Evolutionary conservation across 177 flowering plant species (phyloP).

Genomic region (Vitis hybrid): DNA sequence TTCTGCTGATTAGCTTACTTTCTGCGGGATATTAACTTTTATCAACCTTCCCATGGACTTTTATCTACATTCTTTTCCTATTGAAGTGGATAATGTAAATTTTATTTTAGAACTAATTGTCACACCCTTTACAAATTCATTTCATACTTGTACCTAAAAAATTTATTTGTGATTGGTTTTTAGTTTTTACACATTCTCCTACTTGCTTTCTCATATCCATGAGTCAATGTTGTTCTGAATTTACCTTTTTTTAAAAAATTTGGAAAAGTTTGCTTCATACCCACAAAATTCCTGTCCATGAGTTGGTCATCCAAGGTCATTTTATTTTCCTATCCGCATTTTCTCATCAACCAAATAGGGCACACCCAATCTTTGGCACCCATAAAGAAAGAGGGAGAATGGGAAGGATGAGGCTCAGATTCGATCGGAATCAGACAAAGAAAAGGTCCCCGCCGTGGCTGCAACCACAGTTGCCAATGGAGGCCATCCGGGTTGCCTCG

Average conservation of each 20-base stretch:
- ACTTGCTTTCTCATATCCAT: no score
- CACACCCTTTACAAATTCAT: neutral
- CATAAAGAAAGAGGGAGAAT: no score
- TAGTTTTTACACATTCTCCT: no score
- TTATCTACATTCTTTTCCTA: neutral
- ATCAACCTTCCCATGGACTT: neutral
- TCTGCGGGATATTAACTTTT: constrained; percentile 7
- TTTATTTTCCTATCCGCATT: no score
- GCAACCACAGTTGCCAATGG: constrained; percentile 5
- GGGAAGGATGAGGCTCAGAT: constrained; percentile 1
- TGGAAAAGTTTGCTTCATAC: no score
- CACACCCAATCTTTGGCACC: no score
- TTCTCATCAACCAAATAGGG: no score
- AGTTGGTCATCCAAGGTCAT: no score
- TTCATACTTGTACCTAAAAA: neutral
- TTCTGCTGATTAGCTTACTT: constrained; percentile 22
- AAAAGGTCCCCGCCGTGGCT: constrained; percentile 4
- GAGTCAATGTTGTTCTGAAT: no score
- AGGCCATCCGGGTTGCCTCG: neutral
- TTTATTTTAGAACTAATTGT: neutral
- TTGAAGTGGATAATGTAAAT: neutral
- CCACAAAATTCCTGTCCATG: no score
- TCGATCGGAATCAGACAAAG: constrained; percentile 1
- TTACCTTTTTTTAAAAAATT: no score
- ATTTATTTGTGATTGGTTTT: no score